A percentile compares a stretch with the other conserved stretches of the same genome.
These are phyloP conservation scores for Exophiala spinifera DNA, from an alignment of 2,329 filamentous ascomycete species.

Conservation along the genomic window DNA sequence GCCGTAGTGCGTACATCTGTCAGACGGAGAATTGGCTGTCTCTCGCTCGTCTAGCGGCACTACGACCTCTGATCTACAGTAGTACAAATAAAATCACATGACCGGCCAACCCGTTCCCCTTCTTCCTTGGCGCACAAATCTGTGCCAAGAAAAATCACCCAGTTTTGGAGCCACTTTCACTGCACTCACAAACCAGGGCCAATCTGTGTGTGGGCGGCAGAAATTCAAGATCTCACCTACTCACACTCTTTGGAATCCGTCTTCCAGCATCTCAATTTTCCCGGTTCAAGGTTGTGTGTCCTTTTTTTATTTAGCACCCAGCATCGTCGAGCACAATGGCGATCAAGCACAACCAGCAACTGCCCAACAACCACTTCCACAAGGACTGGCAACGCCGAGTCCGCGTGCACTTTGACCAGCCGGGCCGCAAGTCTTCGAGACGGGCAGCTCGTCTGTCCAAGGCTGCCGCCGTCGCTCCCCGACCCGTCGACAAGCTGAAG, in stretches of 20 bases:
- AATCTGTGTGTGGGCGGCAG: no score
- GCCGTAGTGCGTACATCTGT: no score
- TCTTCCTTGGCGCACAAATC: background rate
- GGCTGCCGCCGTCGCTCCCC: conserved; percentile 91
- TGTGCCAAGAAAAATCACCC: background rate
- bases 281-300: conserved; percentile 13
- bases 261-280: background rate
- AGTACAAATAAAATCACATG: no score
- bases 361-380: conserved; percentile 66
- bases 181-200: no score
- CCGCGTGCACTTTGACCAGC: conserved; percentile 99
- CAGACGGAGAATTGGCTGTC: no score
- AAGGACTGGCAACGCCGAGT: conserved; percentile 99
- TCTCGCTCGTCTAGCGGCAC: no score
- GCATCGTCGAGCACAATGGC: conserved; percentile 49
- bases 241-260: background rate
- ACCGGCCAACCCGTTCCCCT: no score
- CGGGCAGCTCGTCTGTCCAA: conserved; percentile 88
- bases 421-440: conserved; percentile 92
- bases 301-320: background rate
- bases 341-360: conserved; percentile 85
- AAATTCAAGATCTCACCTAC: no score
- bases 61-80: no score
- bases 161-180: no score
- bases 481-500: conserved; percentile 94